These are phyloP conservation scores for Colletotrichum filicis DNA, from an alignment of 2,329 filamentous ascomycete species.

Conservation along the genomic window DNA sequence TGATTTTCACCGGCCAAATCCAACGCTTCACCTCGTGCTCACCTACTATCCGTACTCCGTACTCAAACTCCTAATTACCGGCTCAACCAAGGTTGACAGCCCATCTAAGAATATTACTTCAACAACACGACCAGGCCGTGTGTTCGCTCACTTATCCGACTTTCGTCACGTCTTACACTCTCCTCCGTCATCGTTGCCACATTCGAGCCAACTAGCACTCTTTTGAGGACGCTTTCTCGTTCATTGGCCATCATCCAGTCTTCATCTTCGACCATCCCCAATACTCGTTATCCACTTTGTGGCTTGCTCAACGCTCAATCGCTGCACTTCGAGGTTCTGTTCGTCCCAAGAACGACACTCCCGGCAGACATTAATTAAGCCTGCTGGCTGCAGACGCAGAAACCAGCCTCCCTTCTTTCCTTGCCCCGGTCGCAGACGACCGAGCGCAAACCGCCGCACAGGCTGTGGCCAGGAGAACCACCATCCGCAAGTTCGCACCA, in stretches of 20 bases:
- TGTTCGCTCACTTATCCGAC: background rate
- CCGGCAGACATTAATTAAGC: conserved; percentile 16
- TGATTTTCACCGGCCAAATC: conserved; percentile 3
- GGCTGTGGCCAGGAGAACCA: conserved; percentile 14
- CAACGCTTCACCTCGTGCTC: background rate
- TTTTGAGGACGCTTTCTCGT: conserved; percentile 4
- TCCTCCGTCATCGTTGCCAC: background rate
- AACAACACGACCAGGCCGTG: background rate
- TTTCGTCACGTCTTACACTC: background rate
- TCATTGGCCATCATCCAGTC: background rate
- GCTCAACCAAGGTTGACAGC: background rate
- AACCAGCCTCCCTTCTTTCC: conserved; percentile 35
- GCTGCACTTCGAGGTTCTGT: conserved; percentile 20
- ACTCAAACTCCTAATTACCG: background rate
- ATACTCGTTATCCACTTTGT: background rate
- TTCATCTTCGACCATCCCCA: background rate
- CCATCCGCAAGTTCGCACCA: conserved; percentile 4
- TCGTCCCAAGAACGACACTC: conserved; percentile 30
- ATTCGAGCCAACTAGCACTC: background rate
- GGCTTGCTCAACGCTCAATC: conserved; percentile 14
- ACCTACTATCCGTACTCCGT: background rate
- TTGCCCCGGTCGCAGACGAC: conserved; percentile 42
- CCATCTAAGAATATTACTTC: background rate
- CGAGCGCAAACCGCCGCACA: conserved; percentile 19
- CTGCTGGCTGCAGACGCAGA: conserved; percentile 25